Evolutionary conservation across 768 basidiomycete species (phyloP), one percentile per base, ranked within the genome.

Genomic region (Amyloporia xantha): DNA sequence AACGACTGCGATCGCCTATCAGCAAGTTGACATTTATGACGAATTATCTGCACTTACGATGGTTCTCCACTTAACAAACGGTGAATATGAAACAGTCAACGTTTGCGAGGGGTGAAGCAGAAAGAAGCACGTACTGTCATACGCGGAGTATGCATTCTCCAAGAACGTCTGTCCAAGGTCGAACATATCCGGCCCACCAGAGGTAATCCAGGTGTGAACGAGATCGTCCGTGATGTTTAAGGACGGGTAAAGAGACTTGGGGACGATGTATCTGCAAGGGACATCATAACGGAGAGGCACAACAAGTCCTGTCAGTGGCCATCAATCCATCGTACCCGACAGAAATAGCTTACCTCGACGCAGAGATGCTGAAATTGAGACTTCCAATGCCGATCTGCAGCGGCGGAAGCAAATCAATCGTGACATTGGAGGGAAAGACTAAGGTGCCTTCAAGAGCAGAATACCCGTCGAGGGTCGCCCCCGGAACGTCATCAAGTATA

Each of bases 171-270:
- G 44, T 2, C 50, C 50, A n/a, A 51, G 24, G 9, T 12, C 35
- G 12, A 30, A 20, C 12, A 19, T 17, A 19, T 24, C 10, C n/a
- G 26, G 37, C 5, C 50, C 50, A 9, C 15, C 38, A 13, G 33
- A 27, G 4, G 13, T 23, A 13, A 51, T 24, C 49, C 49, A 50
- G 6, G 49, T 35, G 43, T 50, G 42, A 12, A 25, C 26, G 11
- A n/a, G 12, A 27, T 50, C 49, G 24, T 50, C 42, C 1, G 49
- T 50, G 42, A 50, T 43, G 36, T 50, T 50, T 13, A 50, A 17
- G 3, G 43, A 24, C 13, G 42, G 6, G 24, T 44, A 44, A 13
- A 44, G 25, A 26, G 13, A 26, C 27, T 15, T 39, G 38, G 44
- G 50, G 26, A 51, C 38, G 25, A 41, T 19, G 21, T 46, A 51